Conservation (phyloP, 176 grass and related monocot species). For the Saccharum officinarum region DNA sequence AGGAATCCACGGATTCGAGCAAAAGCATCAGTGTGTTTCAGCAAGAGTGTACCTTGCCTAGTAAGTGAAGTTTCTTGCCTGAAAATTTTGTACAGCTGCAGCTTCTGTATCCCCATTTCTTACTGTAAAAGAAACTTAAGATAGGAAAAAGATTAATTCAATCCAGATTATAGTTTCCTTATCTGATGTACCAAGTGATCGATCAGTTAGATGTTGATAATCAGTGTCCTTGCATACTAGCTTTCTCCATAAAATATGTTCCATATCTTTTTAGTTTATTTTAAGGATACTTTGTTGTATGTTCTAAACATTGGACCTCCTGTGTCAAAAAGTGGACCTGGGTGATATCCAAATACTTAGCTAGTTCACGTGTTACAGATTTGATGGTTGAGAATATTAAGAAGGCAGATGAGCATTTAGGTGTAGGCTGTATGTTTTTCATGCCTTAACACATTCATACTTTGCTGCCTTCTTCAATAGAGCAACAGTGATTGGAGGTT, state of each 20-base stretch:
- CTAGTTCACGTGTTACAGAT: neutral
- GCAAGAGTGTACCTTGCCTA: conserved; percentile 78
- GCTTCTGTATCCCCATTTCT: neutral
- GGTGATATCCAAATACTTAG: too few species aligned
- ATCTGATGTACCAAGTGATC: neutral
- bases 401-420: conserved; percentile 18
- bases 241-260: conserved; percentile 1
- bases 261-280: neutral
- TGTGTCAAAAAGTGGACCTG: neutral
- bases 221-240: neutral
- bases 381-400: conserved; percentile 4
- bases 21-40: conserved; percentile 89
- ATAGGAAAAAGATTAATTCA: too few species aligned
- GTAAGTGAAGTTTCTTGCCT: conserved; percentile 57
- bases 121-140: too few species aligned
- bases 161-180: too few species aligned
- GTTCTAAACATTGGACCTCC: neutral
- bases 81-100: neutral
- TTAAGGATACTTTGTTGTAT: neutral
- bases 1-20: conserved; percentile 91
- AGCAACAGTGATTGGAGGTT: neutral
- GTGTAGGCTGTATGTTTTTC: neutral
- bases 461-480: conserved; percentile 2
- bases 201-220: neutral
- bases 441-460: neutral